A percentile compares a stretch with the other conserved stretches of the same genome.
These are phyloP conservation scores for Suillus luteus DNA, from an alignment of 768 basidiomycete species.

Conservation along the genomic window DNA sequence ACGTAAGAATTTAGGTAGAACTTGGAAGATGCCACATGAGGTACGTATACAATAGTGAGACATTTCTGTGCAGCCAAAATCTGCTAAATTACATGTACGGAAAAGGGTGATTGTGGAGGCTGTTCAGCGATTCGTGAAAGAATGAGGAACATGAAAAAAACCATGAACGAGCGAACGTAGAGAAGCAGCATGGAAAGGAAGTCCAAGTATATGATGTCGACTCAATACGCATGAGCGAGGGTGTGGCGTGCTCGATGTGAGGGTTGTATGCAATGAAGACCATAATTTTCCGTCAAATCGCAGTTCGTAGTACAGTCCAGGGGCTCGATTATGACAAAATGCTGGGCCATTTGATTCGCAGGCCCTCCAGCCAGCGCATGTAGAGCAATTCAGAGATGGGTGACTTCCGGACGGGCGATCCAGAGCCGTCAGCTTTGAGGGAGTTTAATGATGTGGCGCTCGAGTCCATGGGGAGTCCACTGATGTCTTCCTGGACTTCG, in stretches of 20 bases:
- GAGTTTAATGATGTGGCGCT: constrained; percentile 28
- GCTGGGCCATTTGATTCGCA: constrained; percentile 89
- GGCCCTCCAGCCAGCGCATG: constrained; percentile 93
- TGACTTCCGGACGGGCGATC: constrained; percentile 59
- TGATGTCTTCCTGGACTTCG: constrained; percentile 74
- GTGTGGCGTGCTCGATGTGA: background rate
- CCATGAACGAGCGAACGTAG: constrained; percentile 8
- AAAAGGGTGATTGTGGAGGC: constrained; percentile 3
- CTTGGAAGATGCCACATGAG: background rate
- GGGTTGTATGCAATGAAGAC: background rate
- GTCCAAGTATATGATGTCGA: constrained; percentile 2
- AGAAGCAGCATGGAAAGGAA: constrained; percentile 7
- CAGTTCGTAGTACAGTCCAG: background rate
- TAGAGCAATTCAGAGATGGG: constrained; percentile 97
- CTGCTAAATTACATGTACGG: background rate
- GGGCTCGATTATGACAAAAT: constrained; percentile 42
- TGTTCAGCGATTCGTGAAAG: constrained; percentile 17
- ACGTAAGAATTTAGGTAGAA: background rate
- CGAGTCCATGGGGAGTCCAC: constrained; percentile 46
- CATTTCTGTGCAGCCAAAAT: constrained; percentile 2
- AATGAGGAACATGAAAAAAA: constrained; percentile 13
- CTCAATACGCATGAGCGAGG: background rate
- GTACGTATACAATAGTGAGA: constrained; percentile 2
- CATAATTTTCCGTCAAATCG: background rate
- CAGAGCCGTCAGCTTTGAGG: constrained; percentile 41